Conservation (phyloP, 1,284 basidiomycete genomes). For the Papiliotrema laurentii region DNA sequence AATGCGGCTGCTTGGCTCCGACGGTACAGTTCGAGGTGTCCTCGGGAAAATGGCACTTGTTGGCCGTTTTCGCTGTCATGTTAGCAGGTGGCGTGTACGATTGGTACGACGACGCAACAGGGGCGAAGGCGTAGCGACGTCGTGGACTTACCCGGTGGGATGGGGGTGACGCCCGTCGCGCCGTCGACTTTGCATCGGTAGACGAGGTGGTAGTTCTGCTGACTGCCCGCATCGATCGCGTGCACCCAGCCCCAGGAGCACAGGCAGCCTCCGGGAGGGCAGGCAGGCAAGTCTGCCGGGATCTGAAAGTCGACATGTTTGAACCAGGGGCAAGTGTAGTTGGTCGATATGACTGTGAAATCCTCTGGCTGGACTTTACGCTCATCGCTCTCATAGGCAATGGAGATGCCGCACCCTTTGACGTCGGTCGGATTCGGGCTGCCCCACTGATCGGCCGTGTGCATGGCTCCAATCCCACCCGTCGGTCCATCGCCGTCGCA, state of each 20-base stretch:
- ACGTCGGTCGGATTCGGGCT: conserved; percentile 30
- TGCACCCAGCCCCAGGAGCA: conserved; percentile 43
- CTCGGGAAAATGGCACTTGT: conserved; percentile 34
- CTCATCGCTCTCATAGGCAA: conserved; percentile 34
- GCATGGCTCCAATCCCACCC: conserved; percentile 38
- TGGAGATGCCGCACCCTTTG: conserved; percentile 34
- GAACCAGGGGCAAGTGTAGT: conserved; percentile 37
- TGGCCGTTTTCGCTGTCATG: conserved; percentile 34
- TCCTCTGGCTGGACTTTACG: conserved; percentile 30
- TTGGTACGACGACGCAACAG: background rate
- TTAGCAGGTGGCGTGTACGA: background rate
- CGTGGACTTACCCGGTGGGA: conserved; percentile 24
- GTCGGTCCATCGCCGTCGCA: conserved; percentile 22
- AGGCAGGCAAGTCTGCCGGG: conserved; percentile 36
- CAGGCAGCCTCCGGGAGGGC: conserved; percentile 39
- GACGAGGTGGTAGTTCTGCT: conserved; percentile 37
- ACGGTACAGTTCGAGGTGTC: conserved; percentile 38
- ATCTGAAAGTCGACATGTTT: conserved; percentile 39
- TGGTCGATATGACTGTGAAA: conserved; percentile 35
- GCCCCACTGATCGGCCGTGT: conserved; percentile 32
- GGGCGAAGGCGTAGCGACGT: background rate
- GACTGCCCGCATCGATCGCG: conserved; percentile 24
- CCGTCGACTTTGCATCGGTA: conserved; percentile 43
- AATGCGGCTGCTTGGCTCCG: conserved; percentile 41
- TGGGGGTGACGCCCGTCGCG: conserved; percentile 24